Percentiles rank a stretch among this genome's conserved stretches.
phyloP scores from a whole-genome alignment of 352 stramenopile genomes.

The Globisporangium echinulatum region DNA sequence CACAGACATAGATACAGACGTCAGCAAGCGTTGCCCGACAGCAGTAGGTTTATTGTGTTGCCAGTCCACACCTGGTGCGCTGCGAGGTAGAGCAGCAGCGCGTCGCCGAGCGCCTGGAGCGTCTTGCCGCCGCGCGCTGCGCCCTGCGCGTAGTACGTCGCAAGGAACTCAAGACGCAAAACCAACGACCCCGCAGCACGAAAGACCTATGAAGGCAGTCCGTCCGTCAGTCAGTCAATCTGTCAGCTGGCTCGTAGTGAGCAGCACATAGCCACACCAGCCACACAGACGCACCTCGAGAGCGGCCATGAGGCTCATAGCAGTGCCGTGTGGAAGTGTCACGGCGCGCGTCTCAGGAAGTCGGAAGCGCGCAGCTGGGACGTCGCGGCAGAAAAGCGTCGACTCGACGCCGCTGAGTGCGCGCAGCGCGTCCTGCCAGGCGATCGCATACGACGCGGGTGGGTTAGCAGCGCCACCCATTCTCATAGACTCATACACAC shows the following conservation, averaged over 20 bases:
- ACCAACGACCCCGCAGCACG: conserved; percentile 40
- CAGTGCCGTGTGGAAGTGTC: conserved; percentile 34
- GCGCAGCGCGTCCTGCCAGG: conserved; percentile 42
- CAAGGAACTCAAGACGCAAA: conserved; percentile 57
- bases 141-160: conserved; percentile 59
- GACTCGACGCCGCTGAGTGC: conserved; percentile 63
- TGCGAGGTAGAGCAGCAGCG: conserved; percentile 41
- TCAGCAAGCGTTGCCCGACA: background rate
- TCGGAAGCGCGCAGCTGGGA: conserved; percentile 30
- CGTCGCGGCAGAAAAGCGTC: conserved; percentile 38
- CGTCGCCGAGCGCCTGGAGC: conserved; percentile 48
- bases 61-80: conserved; percentile 33
- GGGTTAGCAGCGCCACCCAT: too few species aligned
- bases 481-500: too few species aligned
- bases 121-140: conserved; percentile 53
- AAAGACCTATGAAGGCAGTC: conserved; percentile 24
- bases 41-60: too few species aligned
- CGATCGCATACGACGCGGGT: background rate
- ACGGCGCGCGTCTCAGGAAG: conserved; percentile 35
- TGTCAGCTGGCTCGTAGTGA: background rate
- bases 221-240: background rate
- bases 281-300: conserved; percentile 26
- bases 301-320: conserved; percentile 31
- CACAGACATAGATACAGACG: background rate
- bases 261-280: too few species aligned